Conservation (phyloP, 1,284 basidiomycete species). For the Leccinum pachyderme region DNA sequence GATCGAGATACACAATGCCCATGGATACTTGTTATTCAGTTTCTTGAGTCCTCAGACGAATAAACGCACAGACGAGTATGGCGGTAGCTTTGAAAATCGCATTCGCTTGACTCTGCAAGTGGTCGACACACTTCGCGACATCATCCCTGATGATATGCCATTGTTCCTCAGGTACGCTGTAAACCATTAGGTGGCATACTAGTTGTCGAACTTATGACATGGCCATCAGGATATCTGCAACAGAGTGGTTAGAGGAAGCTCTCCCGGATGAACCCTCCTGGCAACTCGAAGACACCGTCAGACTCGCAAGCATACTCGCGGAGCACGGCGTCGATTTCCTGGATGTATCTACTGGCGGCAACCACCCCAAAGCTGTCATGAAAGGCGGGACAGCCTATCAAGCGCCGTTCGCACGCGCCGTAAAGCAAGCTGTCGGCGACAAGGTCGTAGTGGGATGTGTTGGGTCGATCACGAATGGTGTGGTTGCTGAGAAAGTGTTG, state of each 20-base stretch:
- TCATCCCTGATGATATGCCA: slow-evolving; percentile 58
- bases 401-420: slow-evolving; percentile 48
- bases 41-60: slow-evolving; percentile 66
- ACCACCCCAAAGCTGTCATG: slow-evolving; percentile 45
- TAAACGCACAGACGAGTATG: slow-evolving; percentile 70
- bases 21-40: slow-evolving; percentile 58
- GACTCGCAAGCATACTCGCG: slow-evolving; percentile 49
- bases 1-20: slow-evolving; percentile 66
- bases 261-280: slow-evolving; percentile 51
- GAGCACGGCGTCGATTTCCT: slow-evolving; percentile 66
- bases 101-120: slow-evolving; percentile 60
- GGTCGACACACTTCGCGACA: slow-evolving; percentile 48
- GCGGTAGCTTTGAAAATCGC: slow-evolving; percentile 73
- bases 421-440: slow-evolving; percentile 56
- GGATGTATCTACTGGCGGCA: slow-evolving; percentile 65
- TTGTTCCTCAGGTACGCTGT: slow-evolving; percentile 62
- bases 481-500: slow-evolving; percentile 62
- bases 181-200: slow-evolving; percentile 16
- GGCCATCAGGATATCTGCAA: slow-evolving; percentile 45
- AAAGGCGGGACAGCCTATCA: slow-evolving; percentile 54
- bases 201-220: slow-evolving; percentile 22
- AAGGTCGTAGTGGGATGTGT: slow-evolving; percentile 57
- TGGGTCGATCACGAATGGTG: slow-evolving; percentile 58
- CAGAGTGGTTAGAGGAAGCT: slow-evolving; percentile 59
- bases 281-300: slow-evolving; percentile 60